Base-by-base conservation (phyloP, 2,329 filamentous ascomycete genomes). In the Penicillium griseofulvum region DNA sequence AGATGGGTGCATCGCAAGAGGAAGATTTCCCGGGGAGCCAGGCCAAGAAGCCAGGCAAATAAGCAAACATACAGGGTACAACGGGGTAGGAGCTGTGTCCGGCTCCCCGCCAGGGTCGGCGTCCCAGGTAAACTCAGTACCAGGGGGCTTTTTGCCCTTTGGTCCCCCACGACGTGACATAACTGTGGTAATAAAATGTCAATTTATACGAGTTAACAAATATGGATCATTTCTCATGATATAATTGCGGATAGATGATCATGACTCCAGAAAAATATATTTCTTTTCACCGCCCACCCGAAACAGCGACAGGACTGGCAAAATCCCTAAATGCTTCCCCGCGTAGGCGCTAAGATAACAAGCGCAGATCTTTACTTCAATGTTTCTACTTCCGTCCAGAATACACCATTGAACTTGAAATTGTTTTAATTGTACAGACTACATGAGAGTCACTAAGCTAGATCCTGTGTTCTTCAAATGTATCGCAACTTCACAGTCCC, bases 31-130 rank as follows among this genome's bases (percentile, higher is more conserved):
- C 19, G 43, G 36, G 44, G 48, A 37, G 47, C 48, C 31, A 46
- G 39, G 53, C 19, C 50, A 55, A 68, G 39, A 45, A 44, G 47
- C 48, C 31, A 46, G 39, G 53, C 19, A 49, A 55, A 68, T 37
- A 45, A 44, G 53, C 22, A 52, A 54, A 68, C 71, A 37, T 71
- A 80, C 78, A 54, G 78, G 78, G 60, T 77, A 80, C 36, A 79
- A 65, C 53, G 76, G 76, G 28, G 74, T 75, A 14, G 78, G 78
- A 57, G 75, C 77, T 36, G 68, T 75, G 57, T 76, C 75, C 34
- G 71, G 66, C 55, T 74, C 65, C 61, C 76, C 74, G 49, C 67
- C 73, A 31, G 70, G 65, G 37, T 73, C 73, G 26, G 66, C 65
- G 41, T 75, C 71, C 73, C 73, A 76, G 36, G 67, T 71, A 54